A percentile compares a stretch with the other conserved stretches of the same genome.
phyloP scores from a whole-genome alignment of 768 basidiomycete genomes.

The Amylocystis lapponica region DNA sequence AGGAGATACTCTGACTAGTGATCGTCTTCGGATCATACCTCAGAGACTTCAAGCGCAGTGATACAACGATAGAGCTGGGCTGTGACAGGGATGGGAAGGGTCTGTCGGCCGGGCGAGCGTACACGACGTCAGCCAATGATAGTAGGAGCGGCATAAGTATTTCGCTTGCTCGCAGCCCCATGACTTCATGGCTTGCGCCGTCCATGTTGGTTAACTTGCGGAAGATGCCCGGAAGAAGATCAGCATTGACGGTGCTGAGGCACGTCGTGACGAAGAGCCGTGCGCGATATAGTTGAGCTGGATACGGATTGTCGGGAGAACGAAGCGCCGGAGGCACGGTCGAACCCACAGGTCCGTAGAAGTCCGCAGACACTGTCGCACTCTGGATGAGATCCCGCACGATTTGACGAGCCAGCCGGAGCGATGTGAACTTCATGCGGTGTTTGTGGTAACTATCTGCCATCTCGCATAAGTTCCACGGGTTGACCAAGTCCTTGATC shows the following conservation, averaged over 20 bases:
- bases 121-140: not conserved
- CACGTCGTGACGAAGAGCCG: constrained; percentile 1
- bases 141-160: constrained; percentile 4
- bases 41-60: not conserved
- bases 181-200: not conserved
- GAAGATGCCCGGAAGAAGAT: not conserved
- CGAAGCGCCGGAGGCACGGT: not conserved
- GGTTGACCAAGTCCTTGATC: not conserved
- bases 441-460: not conserved
- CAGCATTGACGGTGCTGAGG: not conserved
- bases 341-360: not conserved
- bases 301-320: not conserved
- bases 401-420: not conserved
- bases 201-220: not conserved
- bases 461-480: not conserved
- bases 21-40: no score
- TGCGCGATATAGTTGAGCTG: not conserved
- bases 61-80: not conserved
- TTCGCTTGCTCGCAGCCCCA: not conserved
- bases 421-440: not conserved
- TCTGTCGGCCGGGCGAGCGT: no score
- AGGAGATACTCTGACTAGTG: no score
- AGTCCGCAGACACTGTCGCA: constrained; percentile 2
- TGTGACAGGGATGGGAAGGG: not conserved
- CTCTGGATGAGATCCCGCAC: not conserved